phyloP scores from a whole-genome alignment of 345 rosid genomes.

The Dipteronia sinensis region DNA sequence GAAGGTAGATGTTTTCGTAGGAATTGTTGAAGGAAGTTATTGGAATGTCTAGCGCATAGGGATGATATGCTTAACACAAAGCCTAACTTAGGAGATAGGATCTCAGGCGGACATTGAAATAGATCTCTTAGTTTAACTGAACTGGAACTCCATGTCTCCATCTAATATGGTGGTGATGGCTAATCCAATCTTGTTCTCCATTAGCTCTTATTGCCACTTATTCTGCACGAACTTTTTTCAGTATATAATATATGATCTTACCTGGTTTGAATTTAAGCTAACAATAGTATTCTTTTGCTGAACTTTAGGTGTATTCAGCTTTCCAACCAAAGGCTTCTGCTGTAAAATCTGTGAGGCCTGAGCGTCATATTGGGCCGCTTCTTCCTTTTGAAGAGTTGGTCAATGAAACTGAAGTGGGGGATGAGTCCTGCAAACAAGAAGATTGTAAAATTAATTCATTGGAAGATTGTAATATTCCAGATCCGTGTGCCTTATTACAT shows the following conservation, averaged over 20 bases:
- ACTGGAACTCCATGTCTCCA: no score
- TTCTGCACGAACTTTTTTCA: background rate
- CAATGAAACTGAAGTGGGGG: constrained; percentile 38
- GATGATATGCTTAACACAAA: no score
- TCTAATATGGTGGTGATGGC: no score
- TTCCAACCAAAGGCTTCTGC: constrained; percentile 53
- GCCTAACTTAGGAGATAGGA: no score
- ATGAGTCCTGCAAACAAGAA: constrained; percentile 40
- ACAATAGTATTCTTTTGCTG: constrained; percentile 12
- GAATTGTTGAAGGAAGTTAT: no score
- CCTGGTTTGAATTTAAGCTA: constrained; percentile 1
- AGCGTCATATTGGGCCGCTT: constrained; percentile 60
- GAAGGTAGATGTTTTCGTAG: no score
- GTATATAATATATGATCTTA: background rate
- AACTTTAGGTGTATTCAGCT: constrained; percentile 46
- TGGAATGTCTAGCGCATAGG: no score
- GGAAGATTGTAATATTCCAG: constrained; percentile 58
- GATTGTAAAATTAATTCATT: constrained; percentile 29
- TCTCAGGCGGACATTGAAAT: no score
- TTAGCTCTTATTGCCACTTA: no score
- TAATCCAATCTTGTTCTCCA: no score
- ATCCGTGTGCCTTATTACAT: constrained; percentile 71
- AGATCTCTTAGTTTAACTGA: no score
- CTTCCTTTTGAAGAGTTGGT: constrained; percentile 72
- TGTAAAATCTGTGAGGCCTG: constrained; percentile 40